phyloP scores from a whole-genome alignment of 176 grass and related monocot species.

The Cocos nucifera region DNA sequence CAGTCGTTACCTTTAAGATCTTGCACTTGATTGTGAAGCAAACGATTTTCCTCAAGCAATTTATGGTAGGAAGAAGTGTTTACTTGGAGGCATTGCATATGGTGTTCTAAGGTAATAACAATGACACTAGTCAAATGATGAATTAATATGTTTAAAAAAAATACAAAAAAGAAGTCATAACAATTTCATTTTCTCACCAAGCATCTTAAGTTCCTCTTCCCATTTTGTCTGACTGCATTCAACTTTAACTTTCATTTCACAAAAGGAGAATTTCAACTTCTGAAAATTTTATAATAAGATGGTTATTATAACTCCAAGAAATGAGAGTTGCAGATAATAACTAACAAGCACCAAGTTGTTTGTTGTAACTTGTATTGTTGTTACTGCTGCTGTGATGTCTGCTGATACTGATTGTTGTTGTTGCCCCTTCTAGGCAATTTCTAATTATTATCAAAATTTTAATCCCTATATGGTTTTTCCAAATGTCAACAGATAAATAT shows the following conservation, averaged over 20 bases:
- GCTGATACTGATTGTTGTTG: too few species aligned
- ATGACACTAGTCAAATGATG: too few species aligned
- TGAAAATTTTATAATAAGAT: constrained; percentile 26
- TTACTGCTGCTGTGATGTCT: too few species aligned
- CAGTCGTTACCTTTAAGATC: constrained; percentile 69
- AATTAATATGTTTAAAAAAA: not conserved
- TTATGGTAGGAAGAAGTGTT: constrained; percentile 41
- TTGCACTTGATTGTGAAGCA: constrained; percentile 80
- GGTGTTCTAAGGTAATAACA: constrained; percentile 35
- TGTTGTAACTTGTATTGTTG: too few species aligned
- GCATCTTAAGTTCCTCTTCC: constrained; percentile 47
- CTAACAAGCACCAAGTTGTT: too few species aligned
- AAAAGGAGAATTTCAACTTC: constrained; percentile 49
- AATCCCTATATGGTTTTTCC: too few species aligned
- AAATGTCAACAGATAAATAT: too few species aligned
- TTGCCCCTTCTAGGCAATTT: too few species aligned
- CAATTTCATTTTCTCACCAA: constrained; percentile 34
- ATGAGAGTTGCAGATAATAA: too few species aligned
- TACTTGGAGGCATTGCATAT: constrained; percentile 44
- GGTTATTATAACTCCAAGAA: too few species aligned
- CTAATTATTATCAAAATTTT: too few species aligned
- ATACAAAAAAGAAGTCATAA: not conserved
- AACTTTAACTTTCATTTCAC: constrained; percentile 57
- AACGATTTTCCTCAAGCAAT: constrained; percentile 69
- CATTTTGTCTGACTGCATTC: constrained; percentile 50